Evolutionary conservation across 306 rosid genomes (phyloP).

Genomic region (Lathyrus aphaca): DNA sequence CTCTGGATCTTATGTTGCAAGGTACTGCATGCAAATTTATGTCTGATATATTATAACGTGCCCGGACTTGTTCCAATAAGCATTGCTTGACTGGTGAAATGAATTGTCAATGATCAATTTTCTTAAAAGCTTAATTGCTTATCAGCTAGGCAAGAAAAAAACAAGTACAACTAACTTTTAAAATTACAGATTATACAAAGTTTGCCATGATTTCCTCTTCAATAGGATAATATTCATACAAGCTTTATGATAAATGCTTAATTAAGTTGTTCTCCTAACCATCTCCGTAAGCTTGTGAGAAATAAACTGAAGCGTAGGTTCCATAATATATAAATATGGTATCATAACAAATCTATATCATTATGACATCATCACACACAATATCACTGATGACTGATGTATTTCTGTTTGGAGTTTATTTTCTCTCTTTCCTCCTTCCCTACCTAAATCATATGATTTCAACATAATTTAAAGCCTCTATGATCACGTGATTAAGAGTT

Average conservation of each 20-base stretch:
- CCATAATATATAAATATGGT: not conserved
- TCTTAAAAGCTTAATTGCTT: not conserved
- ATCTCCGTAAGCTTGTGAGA: not conserved
- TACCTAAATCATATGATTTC: too few species aligned
- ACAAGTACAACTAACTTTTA: not conserved
- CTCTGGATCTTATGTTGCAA: constrained; percentile 15
- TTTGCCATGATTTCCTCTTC: not conserved
- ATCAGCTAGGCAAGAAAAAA: not conserved
- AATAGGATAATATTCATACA: not conserved
- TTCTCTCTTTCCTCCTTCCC: too few species aligned
- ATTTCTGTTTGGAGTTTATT: too few species aligned
- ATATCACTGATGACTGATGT: too few species aligned
- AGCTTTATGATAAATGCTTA: constrained; percentile 2
- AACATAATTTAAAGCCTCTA: not conserved
- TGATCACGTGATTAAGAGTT: constrained; percentile 2
- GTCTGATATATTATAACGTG: not conserved
- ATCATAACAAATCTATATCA: not conserved
- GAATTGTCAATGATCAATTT: constrained; percentile 1
- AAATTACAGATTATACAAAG: not conserved
- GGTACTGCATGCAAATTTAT: constrained; percentile 23
- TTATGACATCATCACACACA: not conserved
- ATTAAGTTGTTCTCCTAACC: not conserved
- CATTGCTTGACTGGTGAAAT: not conserved
- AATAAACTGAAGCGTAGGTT: not conserved
- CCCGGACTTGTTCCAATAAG: constrained; percentile 9